phyloP scores from a whole-genome alignment of 768 basidiomycete genomes.

The Lentinula detonsa region DNA sequence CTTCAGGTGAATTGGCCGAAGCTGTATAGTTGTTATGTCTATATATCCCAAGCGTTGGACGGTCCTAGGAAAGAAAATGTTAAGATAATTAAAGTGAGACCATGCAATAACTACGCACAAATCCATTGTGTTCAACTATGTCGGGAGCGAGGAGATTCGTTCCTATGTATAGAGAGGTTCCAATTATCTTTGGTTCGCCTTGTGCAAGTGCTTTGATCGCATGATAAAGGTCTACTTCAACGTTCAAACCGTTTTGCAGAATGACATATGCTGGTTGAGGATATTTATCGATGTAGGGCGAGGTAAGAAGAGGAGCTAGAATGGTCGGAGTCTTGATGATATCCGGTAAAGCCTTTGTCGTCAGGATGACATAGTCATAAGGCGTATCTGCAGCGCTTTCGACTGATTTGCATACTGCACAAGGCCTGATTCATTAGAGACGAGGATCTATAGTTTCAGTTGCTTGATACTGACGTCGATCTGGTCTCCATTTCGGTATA shows the following conservation, averaged over 20 bases:
- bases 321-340: slow-evolving; percentile 48
- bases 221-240: slow-evolving; percentile 61
- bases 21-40: slow-evolving; percentile 35
- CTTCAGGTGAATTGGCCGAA: slow-evolving; percentile 34
- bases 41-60: slow-evolving; percentile 49
- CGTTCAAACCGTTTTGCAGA: slow-evolving; percentile 68
- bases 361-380: slow-evolving; percentile 62
- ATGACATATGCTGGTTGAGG: slow-evolving; percentile 56
- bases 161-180: slow-evolving; percentile 48
- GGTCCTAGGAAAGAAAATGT: slow-evolving; percentile 31
- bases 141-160: slow-evolving; percentile 42
- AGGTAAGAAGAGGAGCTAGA: slow-evolving; percentile 48
- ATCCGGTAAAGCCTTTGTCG: slow-evolving; percentile 72
- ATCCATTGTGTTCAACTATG: slow-evolving; percentile 43
- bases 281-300: slow-evolving; percentile 36
- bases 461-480: slow-evolving; percentile 43
- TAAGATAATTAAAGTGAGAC: neutral
- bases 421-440: neutral
- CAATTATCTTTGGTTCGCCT: slow-evolving; percentile 45
- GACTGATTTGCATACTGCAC: slow-evolving; percentile 51
- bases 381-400: slow-evolving; percentile 51
- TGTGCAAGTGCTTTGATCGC: slow-evolving; percentile 35
- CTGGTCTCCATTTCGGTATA: slow-evolving; percentile 53
- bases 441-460: neutral
- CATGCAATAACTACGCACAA: slow-evolving; percentile 31